Percentiles rank a stretch among this genome's conserved stretches.
Evolutionary conservation across 23 red algal species (phyloP).

Genomic region (Gracilaria caudata): DNA sequence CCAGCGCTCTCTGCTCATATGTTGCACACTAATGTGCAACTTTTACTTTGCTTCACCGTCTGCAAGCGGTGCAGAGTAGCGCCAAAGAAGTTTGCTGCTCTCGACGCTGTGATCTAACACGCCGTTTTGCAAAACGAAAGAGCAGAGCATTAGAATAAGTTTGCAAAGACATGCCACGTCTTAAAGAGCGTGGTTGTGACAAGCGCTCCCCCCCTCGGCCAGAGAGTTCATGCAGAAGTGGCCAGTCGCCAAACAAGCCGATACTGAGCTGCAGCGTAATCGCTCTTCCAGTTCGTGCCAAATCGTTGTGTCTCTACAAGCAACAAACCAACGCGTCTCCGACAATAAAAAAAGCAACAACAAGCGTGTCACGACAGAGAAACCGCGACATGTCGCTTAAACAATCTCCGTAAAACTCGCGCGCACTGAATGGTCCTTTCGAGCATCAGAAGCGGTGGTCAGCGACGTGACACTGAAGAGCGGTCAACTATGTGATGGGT

Average conservation of each 20-base stretch:
- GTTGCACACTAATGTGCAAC: neutral
- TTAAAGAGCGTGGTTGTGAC: neutral
- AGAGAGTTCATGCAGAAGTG: neutral
- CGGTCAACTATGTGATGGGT: neutral
- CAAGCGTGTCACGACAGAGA: neutral
- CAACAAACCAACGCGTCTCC: too few species aligned
- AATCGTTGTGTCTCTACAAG: neutral
- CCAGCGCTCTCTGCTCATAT: neutral
- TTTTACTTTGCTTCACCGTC: neutral
- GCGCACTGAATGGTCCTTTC: constrained; percentile 16
- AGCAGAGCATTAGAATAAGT: too few species aligned
- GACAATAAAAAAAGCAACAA: neutral
- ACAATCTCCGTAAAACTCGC: neutral
- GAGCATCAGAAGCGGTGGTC: constrained; percentile 34
- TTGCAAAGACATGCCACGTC: neutral
- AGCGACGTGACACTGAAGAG: constrained; percentile 9
- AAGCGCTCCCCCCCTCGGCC: neutral
- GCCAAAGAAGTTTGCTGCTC: neutral
- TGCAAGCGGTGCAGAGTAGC: neutral
- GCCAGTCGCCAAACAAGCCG: neutral
- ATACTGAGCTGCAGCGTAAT: neutral
- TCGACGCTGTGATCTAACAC: neutral
- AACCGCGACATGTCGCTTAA: neutral
- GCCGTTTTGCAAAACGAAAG: neutral
- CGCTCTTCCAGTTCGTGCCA: neutral